Percentiles rank a stretch among this genome's conserved stretches.
These are phyloP conservation scores for Tilletia indica DNA, from an alignment of 1,284 basidiomycete species.

Conservation along the genomic window DNA sequence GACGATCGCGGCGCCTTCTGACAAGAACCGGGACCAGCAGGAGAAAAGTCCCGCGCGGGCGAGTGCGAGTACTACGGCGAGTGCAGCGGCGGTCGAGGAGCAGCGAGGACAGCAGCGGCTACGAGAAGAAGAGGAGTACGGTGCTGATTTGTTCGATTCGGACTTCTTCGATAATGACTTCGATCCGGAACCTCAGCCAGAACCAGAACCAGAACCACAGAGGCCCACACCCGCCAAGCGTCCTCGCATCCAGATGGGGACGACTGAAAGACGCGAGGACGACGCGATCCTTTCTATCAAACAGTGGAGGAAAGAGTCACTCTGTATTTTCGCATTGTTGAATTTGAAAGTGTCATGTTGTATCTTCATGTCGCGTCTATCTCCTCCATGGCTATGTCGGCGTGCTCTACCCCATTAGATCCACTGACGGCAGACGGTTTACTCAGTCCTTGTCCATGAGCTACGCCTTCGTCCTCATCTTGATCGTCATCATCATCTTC, in stretches of 20 bases:
- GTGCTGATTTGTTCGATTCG: neutral
- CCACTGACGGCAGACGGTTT: too few species aligned
- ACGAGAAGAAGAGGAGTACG: neutral
- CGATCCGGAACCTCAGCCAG: neutral
- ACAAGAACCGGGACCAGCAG: neutral
- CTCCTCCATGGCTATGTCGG: slow-evolving; percentile 2
- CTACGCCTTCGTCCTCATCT: slow-evolving; percentile 18
- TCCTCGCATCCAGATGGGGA: slow-evolving; percentile 14
- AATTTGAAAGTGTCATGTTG: neutral
- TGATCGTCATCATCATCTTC: slow-evolving; percentile 19
- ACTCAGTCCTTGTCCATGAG: slow-evolving; percentile 14
- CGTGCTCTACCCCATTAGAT: too few species aligned
- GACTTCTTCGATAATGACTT: slow-evolving; percentile 7
- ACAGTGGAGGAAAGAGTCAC: neutral
- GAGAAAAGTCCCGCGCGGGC: neutral
- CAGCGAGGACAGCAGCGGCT: neutral
- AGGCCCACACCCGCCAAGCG: slow-evolving; percentile 2
- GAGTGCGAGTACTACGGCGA: neutral
- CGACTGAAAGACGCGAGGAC: neutral
- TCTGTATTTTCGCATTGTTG: neutral
- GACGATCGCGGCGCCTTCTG: neutral
- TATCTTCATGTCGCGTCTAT: slow-evolving; percentile 9
- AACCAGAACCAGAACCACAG: neutral
- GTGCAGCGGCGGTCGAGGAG: neutral
- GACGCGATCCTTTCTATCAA: too few species aligned